Conservation (phyloP, 768 basidiomycete genomes). For the Russula abietina region DNA sequence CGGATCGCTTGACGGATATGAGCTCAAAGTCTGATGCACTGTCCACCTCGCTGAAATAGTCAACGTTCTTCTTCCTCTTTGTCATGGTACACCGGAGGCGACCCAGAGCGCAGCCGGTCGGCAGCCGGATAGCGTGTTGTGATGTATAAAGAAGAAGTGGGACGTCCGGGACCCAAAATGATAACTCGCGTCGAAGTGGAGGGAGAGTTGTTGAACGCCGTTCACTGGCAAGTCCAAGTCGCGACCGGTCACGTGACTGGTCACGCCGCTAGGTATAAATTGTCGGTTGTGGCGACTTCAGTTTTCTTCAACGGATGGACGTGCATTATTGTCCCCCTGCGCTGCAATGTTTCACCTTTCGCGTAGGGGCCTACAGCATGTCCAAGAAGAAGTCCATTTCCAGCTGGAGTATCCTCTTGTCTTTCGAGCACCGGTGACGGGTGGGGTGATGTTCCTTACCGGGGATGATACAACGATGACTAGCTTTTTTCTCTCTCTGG, state of each 20-base stretch:
- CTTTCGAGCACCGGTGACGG: slow-evolving; percentile 24
- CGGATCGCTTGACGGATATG: neutral
- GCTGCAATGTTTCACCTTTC: slow-evolving; percentile 26
- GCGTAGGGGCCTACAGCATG: slow-evolving; percentile 39
- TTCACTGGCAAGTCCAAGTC: neutral
- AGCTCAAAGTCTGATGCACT: slow-evolving; percentile 15
- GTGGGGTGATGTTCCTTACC: slow-evolving; percentile 38
- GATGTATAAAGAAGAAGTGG: too few relatives aligned
- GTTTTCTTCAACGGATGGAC: too few relatives aligned
- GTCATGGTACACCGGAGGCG: neutral
- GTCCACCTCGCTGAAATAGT: slow-evolving; percentile 7
- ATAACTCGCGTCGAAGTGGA: neutral
- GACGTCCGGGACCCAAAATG: neutral
- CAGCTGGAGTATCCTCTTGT: slow-evolving; percentile 36
- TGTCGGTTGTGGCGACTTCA: too few relatives aligned
- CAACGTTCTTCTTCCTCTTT: slow-evolving; percentile 5
- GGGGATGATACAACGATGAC: slow-evolving; percentile 31
- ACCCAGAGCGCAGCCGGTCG: neutral
- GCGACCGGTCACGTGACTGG: neutral
- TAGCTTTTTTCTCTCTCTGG: neutral
- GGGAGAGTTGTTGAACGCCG: neutral
- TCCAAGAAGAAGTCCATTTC: slow-evolving; percentile 30
- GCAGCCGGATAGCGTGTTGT: too few relatives aligned
- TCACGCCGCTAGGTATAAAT: neutral
- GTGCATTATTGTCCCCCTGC: slow-evolving; percentile 40